These are phyloP conservation scores for Luzula sylvatica DNA, from an alignment of 176 grass and related monocot genomes.

Conservation along the genomic window DNA sequence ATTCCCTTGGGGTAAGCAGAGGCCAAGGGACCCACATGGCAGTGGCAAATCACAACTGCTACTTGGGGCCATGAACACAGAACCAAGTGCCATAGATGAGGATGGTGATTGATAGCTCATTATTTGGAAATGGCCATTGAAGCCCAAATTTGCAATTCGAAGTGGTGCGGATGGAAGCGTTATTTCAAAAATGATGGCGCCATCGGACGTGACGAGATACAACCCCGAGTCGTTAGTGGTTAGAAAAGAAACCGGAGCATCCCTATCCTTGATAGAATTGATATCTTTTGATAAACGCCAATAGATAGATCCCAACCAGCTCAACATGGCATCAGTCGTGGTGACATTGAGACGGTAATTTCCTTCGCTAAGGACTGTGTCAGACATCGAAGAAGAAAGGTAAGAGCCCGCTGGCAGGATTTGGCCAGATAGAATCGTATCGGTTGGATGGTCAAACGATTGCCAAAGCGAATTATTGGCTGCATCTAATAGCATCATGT, in stretches of 20 bases:
- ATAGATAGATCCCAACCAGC: constrained; percentile 35
- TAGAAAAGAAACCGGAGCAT: constrained; percentile 29
- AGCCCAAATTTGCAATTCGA: constrained; percentile 26
- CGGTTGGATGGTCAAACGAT: constrained; percentile 39
- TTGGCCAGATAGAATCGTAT: constrained; percentile 38
- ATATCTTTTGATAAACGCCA: constrained; percentile 40
- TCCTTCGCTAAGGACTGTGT: constrained; percentile 28
- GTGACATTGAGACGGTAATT: constrained; percentile 38
- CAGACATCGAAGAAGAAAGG: constrained; percentile 28
- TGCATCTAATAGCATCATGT: constrained; percentile 35
- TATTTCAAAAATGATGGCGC: constrained; percentile 20
- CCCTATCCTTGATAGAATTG: constrained; percentile 29
- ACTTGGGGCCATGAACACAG: constrained; percentile 28
- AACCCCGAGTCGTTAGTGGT: constrained; percentile 40
- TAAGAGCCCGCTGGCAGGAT: constrained; percentile 12
- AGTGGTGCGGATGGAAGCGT: constrained; percentile 17
- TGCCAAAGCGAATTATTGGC: constrained; percentile 50
- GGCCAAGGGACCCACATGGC: constrained; percentile 40
- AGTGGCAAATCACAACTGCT: constrained; percentile 38
- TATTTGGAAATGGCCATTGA: constrained; percentile 31
- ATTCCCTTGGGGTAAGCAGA: constrained; percentile 35
- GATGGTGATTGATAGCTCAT: constrained; percentile 26
- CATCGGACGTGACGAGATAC: constrained; percentile 38
- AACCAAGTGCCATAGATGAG: constrained; percentile 19
- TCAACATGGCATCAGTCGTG: constrained; percentile 21